Evolutionary conservation across 176 grass and related monocot genomes (phyloP), one percentile per base, ranked within the genome.

Genomic region (Oryza longistaminata): DNA sequence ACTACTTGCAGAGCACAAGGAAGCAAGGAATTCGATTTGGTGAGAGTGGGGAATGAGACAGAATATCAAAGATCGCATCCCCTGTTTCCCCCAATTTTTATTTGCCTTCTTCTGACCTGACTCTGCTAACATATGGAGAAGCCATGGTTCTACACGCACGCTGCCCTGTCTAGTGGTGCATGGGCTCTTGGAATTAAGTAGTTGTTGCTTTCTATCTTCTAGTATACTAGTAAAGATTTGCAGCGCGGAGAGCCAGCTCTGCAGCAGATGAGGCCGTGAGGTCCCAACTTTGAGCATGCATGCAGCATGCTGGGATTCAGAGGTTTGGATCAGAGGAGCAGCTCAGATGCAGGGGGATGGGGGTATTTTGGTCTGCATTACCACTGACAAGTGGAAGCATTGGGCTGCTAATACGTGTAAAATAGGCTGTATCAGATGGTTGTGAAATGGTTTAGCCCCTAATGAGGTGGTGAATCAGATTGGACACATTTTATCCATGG

Each of bases 11-110:
- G 37, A 69, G 64, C 71, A 60, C 13, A 9, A 68, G 46, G 24
- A 58, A 68, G 16, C 13, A 9, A 68, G 33, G 16, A 58, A 68
- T 34, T 75, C 68, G 62, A 35, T 64, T 73, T 62, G 71, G 72
- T 58, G 19, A 53, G 58, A 61, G 37, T 9, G 11, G 75, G 60
- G 85, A 58, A 65, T 45, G 40, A 26, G 71, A 75, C n/a, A 24
- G 71, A 82, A 79, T 27, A 72, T 49, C 74, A 33, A 25, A 72
- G 75, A 72, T 79, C 75, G 39, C 11, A 1, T 22, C 60, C 11
- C 53, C 16, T 49, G 7, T 21, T 70, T 40, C 17, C 7, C n/a
- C 9, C 43, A 7, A 7, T 6, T 26, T 55, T 24, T 39, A 67
- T 37, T 27, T 61, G n/a, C 14, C 34, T 27, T 40, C 8, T 24